A percentile compares a stretch with the other conserved stretches of the same genome.
These are phyloP conservation scores for Rhodotorula sp. DNA, from an alignment of 1,284 basidiomycete genomes.

Conservation along the genomic window DNA sequence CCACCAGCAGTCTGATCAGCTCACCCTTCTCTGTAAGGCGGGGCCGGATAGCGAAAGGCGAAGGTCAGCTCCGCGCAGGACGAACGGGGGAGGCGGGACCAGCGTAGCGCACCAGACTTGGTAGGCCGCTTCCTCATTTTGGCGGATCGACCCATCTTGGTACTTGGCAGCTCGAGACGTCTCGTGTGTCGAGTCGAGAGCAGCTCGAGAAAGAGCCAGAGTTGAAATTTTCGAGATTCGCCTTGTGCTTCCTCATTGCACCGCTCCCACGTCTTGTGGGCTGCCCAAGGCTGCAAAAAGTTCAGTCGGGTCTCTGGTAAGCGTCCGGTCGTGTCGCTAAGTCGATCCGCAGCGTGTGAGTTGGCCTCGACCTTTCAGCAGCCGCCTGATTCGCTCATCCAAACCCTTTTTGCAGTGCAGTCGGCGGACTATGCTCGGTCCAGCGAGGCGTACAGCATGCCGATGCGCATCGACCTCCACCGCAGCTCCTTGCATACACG, in stretches of 20 bases:
- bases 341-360: background rate
- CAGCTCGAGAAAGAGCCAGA: too few relatives aligned
- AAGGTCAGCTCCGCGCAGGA: background rate
- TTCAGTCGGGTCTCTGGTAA: background rate
- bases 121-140: slow-evolving; percentile 31
- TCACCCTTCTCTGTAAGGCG: background rate
- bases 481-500: slow-evolving; percentile 22
- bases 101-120: slow-evolving; percentile 3
- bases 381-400: too few relatives aligned
- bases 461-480: slow-evolving; percentile 30
- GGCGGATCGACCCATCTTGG: slow-evolving; percentile 31
- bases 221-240: background rate
- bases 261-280: too few relatives aligned
- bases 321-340: too few relatives aligned
- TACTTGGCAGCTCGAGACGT: background rate
- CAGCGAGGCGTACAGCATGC: slow-evolving; percentile 7
- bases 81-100: too few relatives aligned
- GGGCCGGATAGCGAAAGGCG: too few relatives aligned
- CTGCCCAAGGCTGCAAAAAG: background rate
- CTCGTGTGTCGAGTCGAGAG: too few relatives aligned
- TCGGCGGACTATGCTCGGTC: slow-evolving; percentile 4
- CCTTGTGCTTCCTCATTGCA: too few relatives aligned
- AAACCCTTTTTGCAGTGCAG: background rate
- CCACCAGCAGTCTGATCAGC: background rate
- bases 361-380: background rate